Evolutionary conservation across 2,329 filamentous ascomycete species (phyloP).

Genomic region (Xylaria polymorpha): DNA sequence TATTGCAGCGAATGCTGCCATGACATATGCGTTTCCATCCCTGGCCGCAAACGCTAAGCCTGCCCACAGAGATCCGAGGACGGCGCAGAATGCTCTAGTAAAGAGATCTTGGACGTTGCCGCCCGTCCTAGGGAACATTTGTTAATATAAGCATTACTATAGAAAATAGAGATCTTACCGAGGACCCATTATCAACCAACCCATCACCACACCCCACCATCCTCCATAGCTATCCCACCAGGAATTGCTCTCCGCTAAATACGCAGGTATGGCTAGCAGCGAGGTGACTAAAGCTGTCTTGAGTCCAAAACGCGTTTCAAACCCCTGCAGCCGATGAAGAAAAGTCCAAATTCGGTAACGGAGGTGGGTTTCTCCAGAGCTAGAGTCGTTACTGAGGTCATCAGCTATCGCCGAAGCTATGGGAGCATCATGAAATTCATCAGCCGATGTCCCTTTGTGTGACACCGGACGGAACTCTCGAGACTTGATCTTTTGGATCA

Average conservation of each 20-base stretch:
- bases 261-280: constrained; percentile 65
- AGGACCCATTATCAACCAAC: constrained; percentile 67
- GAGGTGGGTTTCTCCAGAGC: constrained; percentile 53
- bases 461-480: constrained; percentile 52
- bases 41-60: constrained; percentile 63
- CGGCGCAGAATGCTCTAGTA: constrained; percentile 60
- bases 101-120: constrained; percentile 69
- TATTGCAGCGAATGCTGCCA: constrained; percentile 65
- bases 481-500: constrained; percentile 58
- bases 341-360: constrained; percentile 62
- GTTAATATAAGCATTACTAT: constrained; percentile 4
- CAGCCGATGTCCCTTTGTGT: constrained; percentile 42
- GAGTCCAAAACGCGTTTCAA: constrained; percentile 67
- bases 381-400: constrained; percentile 51
- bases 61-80: constrained; percentile 66
- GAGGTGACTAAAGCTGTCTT: constrained; percentile 65
- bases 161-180: constrained; percentile 48
- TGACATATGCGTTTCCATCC: constrained; percentile 65
- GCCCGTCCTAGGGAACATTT: constrained; percentile 56
- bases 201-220: constrained; percentile 70
- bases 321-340: constrained; percentile 66
- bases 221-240: constrained; percentile 68
- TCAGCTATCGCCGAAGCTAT: constrained; percentile 55
- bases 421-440: constrained; percentile 49
- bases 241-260: constrained; percentile 55